phyloP scores from a whole-genome alignment of 139 green algal species.

The Tetraselmis striata region DNA sequence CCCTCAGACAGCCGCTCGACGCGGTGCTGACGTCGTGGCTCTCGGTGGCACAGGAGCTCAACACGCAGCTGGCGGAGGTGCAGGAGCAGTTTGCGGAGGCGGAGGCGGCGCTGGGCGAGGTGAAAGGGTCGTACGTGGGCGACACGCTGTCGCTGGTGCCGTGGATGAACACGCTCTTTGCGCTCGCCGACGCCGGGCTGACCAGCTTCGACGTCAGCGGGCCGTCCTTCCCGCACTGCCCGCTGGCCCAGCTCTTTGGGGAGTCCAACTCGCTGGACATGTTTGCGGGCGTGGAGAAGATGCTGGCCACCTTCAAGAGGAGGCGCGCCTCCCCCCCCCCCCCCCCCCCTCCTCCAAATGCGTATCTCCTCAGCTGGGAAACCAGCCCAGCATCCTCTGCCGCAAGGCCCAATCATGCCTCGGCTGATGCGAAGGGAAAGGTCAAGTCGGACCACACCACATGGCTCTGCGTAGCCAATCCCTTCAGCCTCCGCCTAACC shows the following conservation, averaged over 20 bases:
- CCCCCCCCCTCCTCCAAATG: no score
- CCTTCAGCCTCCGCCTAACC: no score
- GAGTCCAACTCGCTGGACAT: constrained; percentile 11
- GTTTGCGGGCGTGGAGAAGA: constrained; percentile 34
- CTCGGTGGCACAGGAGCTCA: constrained; percentile 4
- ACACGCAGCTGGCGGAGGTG: constrained; percentile 18
- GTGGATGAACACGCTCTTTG: constrained; percentile 47
- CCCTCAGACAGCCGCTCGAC: no score
- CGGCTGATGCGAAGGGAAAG: no score
- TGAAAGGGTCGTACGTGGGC: constrained; percentile 38
- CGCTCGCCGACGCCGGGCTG: constrained; percentile 39
- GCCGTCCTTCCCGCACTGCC: constrained; percentile 29
- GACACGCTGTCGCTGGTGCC: constrained; percentile 39
- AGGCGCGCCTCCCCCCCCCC: no score
- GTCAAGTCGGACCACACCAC: no score
- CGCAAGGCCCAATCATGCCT: no score
- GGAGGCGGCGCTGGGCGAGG: constrained; percentile 26
- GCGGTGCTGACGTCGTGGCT: not conserved
- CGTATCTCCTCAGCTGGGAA: no score
- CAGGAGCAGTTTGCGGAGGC: constrained; percentile 22
- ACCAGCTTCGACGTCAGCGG: constrained; percentile 45
- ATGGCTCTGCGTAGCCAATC: no score
- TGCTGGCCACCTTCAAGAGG: constrained; percentile 46
- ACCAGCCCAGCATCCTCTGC: no score
- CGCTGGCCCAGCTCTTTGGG: constrained; percentile 26